Conservation (phyloP, 768 basidiomycete species). For the Tylopilus sp. region DNA sequence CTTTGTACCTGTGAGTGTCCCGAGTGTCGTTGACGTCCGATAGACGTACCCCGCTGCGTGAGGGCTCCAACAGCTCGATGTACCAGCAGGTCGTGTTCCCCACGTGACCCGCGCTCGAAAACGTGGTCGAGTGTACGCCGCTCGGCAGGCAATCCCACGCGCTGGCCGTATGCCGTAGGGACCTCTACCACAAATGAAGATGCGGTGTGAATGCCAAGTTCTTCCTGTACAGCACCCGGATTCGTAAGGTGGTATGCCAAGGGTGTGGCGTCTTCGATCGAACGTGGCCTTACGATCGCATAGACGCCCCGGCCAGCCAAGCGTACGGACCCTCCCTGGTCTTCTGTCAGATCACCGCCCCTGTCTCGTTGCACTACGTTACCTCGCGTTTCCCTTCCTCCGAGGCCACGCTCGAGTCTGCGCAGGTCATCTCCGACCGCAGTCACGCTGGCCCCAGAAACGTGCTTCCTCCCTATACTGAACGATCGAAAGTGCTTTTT, state of each 20-base stretch:
- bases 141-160: slow-evolving; percentile 22
- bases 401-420: slow-evolving; percentile 18
- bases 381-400: slow-evolving; percentile 64
- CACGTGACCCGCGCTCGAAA: slow-evolving; percentile 45
- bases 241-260: slow-evolving; percentile 58
- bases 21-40: too few relatives aligned
- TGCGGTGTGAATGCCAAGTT: slow-evolving; percentile 49
- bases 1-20: slow-evolving; percentile 37
- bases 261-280: slow-evolving; percentile 50
- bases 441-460: slow-evolving; percentile 43
- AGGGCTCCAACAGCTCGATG: slow-evolving; percentile 53
- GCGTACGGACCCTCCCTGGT: slow-evolving; percentile 46
- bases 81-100: slow-evolving; percentile 39
- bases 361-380: too few relatives aligned
- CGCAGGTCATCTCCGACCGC: slow-evolving; percentile 30
- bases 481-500: slow-evolving; percentile 50
- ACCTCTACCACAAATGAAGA: slow-evolving; percentile 51
- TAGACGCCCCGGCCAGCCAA: slow-evolving; percentile 59
- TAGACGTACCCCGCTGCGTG: too few relatives aligned
- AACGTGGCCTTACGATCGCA: slow-evolving; percentile 46
- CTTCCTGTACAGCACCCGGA: slow-evolving; percentile 54
- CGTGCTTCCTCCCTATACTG: slow-evolving; percentile 54
- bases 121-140: slow-evolving; percentile 47
- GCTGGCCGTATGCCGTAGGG: slow-evolving; percentile 24
- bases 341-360: background rate